Evolutionary conservation across 108 stramenopile genomes (phyloP), one percentile per base, ranked within the genome.

Genomic region (Stephanodiscus minutulus): DNA sequence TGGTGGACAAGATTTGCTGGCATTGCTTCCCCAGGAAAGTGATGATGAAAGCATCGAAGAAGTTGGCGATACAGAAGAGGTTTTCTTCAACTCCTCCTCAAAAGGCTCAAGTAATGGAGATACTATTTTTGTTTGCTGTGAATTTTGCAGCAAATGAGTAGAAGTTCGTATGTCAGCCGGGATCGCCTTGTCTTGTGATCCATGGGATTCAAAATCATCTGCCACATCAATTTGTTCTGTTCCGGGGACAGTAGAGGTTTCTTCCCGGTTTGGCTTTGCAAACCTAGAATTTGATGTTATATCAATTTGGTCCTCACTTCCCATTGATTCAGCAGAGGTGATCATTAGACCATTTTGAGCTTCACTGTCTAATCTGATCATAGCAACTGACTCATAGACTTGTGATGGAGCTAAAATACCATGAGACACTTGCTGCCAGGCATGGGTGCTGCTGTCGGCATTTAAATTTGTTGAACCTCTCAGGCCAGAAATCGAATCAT

Each of bases 1-100:
- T 11, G 3, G 39, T 39, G 39, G 39, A 39, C 39, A 8, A 39
- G 39, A 8, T 3, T 28, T 27, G 46, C 70, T 69, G 46, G 28
- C 61, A 56, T 25, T 58, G 22, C 65, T 73, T 21, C 59, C 66
- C 79, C 72, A 73, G 24, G 79, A 80, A 29, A 33, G 24, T 39
- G 75, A 76, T 33, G 65, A 64, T 9, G 60, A 49, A 56, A 70
- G 35, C 43, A 57, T 43, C 10, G 52, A 62, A 43, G 72, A 80
- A 11, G 79, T 43, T 33, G 54, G 18, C 22, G 52, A 54, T 25
- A 60, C 28, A 58, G 37, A 11, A 27, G 44, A 62, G 9, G 29
- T 18, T 64, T 64, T 64, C 11, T 29, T 49, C 56, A 64, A 46
- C 35, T 68, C 36, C 18, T 69, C 66, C 18, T 66, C 61, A 18